These are phyloP conservation scores for Nicotiana tabacum DNA, from an alignment of 257 asterid genomes.

Conservation along the genomic window DNA sequence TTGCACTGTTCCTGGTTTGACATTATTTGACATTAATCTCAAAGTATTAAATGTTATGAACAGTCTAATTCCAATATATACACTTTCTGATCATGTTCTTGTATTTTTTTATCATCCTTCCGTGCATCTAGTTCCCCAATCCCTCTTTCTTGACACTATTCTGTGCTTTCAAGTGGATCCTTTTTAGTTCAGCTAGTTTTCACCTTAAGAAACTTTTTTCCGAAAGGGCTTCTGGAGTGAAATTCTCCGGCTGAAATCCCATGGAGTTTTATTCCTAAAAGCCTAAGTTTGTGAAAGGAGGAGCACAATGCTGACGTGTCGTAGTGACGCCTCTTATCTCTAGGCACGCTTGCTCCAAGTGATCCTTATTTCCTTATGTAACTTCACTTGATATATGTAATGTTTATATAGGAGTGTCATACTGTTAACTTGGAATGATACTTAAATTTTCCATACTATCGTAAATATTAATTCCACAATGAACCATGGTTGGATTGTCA, in stretches of 20 bases:
- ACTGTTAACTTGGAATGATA: neutral
- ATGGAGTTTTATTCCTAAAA: neutral
- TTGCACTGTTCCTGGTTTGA: neutral
- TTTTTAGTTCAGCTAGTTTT: neutral
- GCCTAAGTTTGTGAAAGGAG: neutral
- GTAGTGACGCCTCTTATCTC: neutral
- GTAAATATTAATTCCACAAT: neutral
- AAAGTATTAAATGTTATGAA: neutral
- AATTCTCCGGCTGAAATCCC: neutral
- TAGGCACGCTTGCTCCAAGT: neutral
- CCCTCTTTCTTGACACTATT: neutral
- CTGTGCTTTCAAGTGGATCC: neutral
- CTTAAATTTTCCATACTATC: neutral
- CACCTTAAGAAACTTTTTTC: neutral
- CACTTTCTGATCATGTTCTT: neutral
- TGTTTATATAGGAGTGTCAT: neutral
- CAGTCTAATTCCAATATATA: neutral
- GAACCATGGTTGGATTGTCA: neutral
- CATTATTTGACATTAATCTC: neutral
- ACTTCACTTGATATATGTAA: neutral
- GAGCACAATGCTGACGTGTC: neutral
- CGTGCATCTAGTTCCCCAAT: neutral
- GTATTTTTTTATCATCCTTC: neutral
- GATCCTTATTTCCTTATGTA: neutral
- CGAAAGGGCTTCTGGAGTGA: neutral